Base-by-base conservation (phyloP, 2,329 filamentous ascomycete species). In the Fusarium sp. region DNA sequence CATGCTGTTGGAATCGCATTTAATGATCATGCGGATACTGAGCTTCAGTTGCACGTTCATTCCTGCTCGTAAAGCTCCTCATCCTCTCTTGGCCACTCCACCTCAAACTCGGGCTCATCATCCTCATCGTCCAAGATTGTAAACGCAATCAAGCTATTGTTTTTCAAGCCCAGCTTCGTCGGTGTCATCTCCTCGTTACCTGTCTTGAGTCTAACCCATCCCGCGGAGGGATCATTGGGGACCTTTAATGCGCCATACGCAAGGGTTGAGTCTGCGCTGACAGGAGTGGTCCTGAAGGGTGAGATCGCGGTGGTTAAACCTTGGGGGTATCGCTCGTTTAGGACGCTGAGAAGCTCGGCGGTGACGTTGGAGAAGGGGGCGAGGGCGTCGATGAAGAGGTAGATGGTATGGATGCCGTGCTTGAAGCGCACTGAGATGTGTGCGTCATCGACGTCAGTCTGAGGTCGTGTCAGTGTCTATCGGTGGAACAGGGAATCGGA, bases 401-500 rank as follows among this genome's bases (percentile, higher is more conserved):
- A 87, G 67, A 93, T 83, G 6, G 90, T 94, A 71, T 89, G 86
- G 59, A 88, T 87, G 74, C 90, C 89, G 76, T 91, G 86, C 78
- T 93, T 93, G 80, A 94, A 89, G 62, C 89, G 86, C 56, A 94
- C 80, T 11, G 90, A 92, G 71, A 87, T 83, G 69, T 85, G 81
- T n/a, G 83, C 79, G 44, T 87, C 83, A 62, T 81, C 78, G 20
- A 80, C 68, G 37, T 75, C 70, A 45, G 69, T 53, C 74, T 75
- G 26, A 44, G 24, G 37, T 40, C 10, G 24, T n/a, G 52, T 65
- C 33, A 56, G 54, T 20, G 45, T 33, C 6, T 56, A 10, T 20
- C 30, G 51, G 45, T 28, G 11, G 6, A 47, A 24, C 14, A 22
- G 13, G 28, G 6, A 22, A 39, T 11, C 10, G 15, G 7, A n/a